These are phyloP conservation scores for Penicillium nordicum DNA, from an alignment of 2,329 filamentous ascomycete genomes.

Conservation along the genomic window DNA sequence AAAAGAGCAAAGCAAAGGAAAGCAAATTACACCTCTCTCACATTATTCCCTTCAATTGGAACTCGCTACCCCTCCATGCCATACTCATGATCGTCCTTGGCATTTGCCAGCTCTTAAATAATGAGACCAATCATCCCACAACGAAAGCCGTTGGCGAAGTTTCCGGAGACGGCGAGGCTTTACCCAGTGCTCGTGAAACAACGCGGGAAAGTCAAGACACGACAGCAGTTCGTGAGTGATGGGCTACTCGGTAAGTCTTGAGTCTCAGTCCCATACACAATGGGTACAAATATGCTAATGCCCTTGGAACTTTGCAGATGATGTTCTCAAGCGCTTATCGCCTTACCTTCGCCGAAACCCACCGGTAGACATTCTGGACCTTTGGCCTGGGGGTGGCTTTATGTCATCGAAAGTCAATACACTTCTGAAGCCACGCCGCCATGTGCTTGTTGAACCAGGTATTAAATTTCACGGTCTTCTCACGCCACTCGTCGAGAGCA, in stretches of 20 bases:
- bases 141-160: slow-evolving; percentile 11
- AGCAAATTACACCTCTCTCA: not conserved
- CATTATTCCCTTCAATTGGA: not conserved
- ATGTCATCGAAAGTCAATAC: slow-evolving; percentile 77
- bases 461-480: slow-evolving; percentile 55
- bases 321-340: slow-evolving; percentile 67
- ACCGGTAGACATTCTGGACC: slow-evolving; percentile 81
- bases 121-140: not conserved
- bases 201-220: slow-evolving; percentile 1
- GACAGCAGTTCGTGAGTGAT: slow-evolving; percentile 31
- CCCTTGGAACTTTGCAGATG: slow-evolving; percentile 48
- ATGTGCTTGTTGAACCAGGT: slow-evolving; percentile 78
- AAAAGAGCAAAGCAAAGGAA: not conserved
- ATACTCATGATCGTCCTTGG: not conserved
- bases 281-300: not conserved
- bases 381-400: slow-evolving; percentile 75
- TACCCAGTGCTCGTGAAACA: slow-evolving; percentile 1
- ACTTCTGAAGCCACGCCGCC: slow-evolving; percentile 70
- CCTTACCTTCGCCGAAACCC: slow-evolving; percentile 65
- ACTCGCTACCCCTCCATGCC: not conserved
- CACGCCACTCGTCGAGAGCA: slow-evolving; percentile 51
- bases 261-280: no score
- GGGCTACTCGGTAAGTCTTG: slow-evolving; percentile 33
- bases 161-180: slow-evolving; percentile 20
- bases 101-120: not conserved